Conservation (phyloP, 2,329 filamentous ascomycete species). For the Ascochyta fabae region DNA sequence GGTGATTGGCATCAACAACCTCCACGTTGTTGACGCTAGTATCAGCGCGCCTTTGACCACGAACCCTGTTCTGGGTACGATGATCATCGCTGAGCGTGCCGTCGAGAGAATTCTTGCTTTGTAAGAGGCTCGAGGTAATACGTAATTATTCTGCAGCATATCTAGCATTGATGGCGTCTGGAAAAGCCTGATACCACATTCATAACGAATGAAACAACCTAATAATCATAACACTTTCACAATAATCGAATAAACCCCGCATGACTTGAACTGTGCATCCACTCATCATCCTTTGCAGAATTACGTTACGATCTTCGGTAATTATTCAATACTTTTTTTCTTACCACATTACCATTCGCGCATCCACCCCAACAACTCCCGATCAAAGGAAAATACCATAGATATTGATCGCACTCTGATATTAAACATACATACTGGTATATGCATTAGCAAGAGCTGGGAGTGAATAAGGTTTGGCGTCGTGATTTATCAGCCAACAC, state of each 20-base stretch:
- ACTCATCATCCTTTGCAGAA: background rate
- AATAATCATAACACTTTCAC: background rate
- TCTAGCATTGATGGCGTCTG: background rate
- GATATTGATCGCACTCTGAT: background rate
- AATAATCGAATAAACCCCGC: background rate
- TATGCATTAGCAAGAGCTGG: background rate
- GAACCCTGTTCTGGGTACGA: slow-evolving; percentile 63
- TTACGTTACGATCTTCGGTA: no score
- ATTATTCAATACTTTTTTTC: no score
- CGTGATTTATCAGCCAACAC: background rate
- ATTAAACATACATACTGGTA: background rate
- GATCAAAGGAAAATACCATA: background rate
- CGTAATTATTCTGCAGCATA: background rate
- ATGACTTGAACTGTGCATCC: background rate
- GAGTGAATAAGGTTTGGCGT: background rate
- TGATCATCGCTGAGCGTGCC: slow-evolving; percentile 61
- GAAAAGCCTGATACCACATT: background rate
- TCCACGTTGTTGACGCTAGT: slow-evolving; percentile 60
- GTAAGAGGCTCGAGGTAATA: background rate
- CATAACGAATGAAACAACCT: background rate
- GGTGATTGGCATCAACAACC: slow-evolving; percentile 58
- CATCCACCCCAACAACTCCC: no score
- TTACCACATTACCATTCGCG: no score
- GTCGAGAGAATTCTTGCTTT: slow-evolving; percentile 56
- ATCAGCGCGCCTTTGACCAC: slow-evolving; percentile 60